Percentiles rank a stretch among this genome's conserved stretches.
phyloP scores from a whole-genome alignment of 495 filamentous ascomycete species.

The Aspergillus diversus region DNA sequence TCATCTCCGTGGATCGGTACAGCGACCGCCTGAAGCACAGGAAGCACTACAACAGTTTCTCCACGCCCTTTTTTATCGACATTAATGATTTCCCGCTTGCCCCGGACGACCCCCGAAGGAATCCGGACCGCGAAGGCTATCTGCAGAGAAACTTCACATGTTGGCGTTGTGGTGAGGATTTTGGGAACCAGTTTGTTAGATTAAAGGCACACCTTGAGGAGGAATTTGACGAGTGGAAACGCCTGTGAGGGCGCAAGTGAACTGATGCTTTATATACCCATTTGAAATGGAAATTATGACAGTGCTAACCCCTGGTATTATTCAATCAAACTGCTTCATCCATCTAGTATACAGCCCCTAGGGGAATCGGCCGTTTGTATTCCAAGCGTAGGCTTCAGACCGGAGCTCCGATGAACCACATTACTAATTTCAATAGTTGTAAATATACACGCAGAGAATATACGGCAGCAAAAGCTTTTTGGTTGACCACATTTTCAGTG shows the following conservation, averaged over 20 bases:
- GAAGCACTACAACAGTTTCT: slow-evolving; percentile 93
- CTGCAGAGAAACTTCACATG: slow-evolving; percentile 68
- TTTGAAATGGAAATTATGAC: too few relatives aligned
- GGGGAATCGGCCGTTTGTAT: slow-evolving; percentile 14
- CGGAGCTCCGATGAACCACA: slow-evolving; percentile 19
- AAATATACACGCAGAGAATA: slow-evolving; percentile 40
- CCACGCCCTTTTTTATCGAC: slow-evolving; percentile 81
- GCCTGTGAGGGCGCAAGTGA: slow-evolving; percentile 42
- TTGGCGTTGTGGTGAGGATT: slow-evolving; percentile 82
- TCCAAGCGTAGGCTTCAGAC: slow-evolving; percentile 13
- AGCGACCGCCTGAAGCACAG: slow-evolving; percentile 72
- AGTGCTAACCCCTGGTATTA: too few relatives aligned
- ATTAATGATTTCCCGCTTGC: slow-evolving; percentile 81
- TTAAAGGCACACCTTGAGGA: slow-evolving; percentile 79
- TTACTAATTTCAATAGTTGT: slow-evolving; percentile 24
- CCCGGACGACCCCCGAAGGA: slow-evolving; percentile 59
- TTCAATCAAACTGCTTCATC: too few relatives aligned
- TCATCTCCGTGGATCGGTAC: slow-evolving; percentile 74
- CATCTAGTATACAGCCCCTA: neutral
- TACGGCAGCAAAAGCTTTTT: slow-evolving; percentile 21
- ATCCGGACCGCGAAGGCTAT: slow-evolving; percentile 58
- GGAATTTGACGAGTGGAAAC: slow-evolving; percentile 85
- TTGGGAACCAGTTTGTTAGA: slow-evolving; percentile 69
- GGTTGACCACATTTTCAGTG: slow-evolving; percentile 38
- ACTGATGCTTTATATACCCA: neutral